Conservation (phyloP, 2,329 filamentous ascomycete species). For the Trichoderma cornu-damae region DNA sequence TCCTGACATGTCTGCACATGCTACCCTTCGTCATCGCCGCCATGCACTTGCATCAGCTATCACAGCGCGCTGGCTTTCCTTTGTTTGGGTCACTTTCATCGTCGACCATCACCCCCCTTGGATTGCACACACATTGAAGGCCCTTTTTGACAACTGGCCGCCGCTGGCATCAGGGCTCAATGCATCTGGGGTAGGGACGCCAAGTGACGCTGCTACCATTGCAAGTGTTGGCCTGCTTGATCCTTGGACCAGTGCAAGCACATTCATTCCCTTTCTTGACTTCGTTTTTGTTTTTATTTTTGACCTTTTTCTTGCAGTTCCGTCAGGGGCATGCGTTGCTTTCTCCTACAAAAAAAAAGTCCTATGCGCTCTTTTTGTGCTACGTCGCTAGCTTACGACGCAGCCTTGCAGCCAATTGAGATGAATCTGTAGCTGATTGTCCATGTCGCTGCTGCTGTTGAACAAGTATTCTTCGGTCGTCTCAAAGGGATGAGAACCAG, state of each 20-base stretch:
- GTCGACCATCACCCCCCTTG: background rate
- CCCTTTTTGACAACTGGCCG: background rate
- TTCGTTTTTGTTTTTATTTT: too few relatives aligned
- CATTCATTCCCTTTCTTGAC: background rate
- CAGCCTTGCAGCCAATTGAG: background rate
- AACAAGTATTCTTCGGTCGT: background rate
- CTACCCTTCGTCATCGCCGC: background rate
- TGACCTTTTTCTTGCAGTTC: background rate
- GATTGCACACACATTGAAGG: background rate
- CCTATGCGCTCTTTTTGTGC: constrained; percentile 1
- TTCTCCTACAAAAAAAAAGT: background rate
- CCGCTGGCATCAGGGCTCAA: background rate
- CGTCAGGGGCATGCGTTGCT: background rate
- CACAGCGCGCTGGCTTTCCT: background rate
- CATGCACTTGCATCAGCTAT: background rate
- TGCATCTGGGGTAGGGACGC: background rate
- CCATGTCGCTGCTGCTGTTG: background rate
- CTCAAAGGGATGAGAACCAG: background rate
- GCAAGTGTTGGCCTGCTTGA: background rate
- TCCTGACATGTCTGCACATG: constrained; percentile 13
- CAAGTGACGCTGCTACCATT: background rate
- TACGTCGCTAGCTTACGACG: background rate
- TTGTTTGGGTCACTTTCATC: background rate
- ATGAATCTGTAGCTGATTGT: background rate
- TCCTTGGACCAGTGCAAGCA: background rate